Conservation (phyloP, 345 rosid genomes). For the Toxicodendron radicans region DNA sequence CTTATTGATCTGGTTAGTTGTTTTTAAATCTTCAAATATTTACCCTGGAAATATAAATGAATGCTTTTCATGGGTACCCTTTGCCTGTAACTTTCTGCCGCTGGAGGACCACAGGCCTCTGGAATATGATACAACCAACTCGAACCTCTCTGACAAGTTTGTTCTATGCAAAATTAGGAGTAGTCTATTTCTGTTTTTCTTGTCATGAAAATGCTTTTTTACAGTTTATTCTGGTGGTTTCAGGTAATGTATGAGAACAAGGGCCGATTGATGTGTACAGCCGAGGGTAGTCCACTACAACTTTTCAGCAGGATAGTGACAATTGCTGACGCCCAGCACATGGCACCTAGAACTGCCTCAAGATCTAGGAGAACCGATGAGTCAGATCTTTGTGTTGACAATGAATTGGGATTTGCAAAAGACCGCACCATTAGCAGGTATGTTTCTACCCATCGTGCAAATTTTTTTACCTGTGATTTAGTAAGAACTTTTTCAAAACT, state of each 20-base stretch:
- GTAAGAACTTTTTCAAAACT: too few relatives aligned
- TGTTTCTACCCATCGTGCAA: not conserved
- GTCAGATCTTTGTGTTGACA: slow-evolving; percentile 83
- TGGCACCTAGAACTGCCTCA: slow-evolving; percentile 79
- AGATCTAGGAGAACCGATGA: slow-evolving; percentile 83
- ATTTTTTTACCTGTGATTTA: too few relatives aligned
- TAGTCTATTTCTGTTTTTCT: not conserved
- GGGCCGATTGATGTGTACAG: slow-evolving; percentile 80
- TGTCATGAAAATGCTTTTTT: not conserved
- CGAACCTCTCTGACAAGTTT: not conserved
- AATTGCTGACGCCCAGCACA: slow-evolving; percentile 67
- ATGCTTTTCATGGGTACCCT: not conserved
- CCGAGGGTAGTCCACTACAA: slow-evolving; percentile 78
- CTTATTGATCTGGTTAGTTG: slow-evolving; percentile 1
- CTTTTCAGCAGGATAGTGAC: slow-evolving; percentile 72
- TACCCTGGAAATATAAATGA: not conserved
- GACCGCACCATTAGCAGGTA: slow-evolving; percentile 98
- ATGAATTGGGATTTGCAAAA: slow-evolving; percentile 93
- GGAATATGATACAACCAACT: not conserved
- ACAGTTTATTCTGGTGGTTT: slow-evolving; percentile 9
- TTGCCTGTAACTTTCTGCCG: not conserved
- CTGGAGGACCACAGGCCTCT: not conserved
- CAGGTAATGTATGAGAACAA: slow-evolving; percentile 97
- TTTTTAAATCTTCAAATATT: not conserved
- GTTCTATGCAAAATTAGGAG: not conserved